A percentile compares a stretch with the other conserved stretches of the same genome.
phyloP scores from a whole-genome alignment of 371 early-diverging fungal species.

The Mucor indicus region DNA sequence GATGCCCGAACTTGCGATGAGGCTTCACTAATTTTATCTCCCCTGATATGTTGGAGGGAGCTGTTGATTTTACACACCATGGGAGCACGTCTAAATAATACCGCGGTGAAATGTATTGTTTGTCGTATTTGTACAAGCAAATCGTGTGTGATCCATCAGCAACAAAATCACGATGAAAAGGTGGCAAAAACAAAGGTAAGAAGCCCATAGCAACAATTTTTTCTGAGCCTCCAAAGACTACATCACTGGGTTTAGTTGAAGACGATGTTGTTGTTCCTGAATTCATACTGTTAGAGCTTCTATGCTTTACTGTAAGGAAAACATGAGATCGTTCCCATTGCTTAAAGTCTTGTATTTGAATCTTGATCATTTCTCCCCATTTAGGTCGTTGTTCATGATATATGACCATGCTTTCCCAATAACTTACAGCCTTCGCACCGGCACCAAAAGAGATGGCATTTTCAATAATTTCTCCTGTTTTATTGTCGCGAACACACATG shows the following conservation, averaged over 20 bases:
- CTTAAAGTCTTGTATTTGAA: conserved; percentile 47
- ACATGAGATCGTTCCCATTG: conserved; percentile 60
- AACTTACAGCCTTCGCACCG: conserved; percentile 39
- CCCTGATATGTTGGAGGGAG: conserved; percentile 29
- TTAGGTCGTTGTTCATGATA: conserved; percentile 63
- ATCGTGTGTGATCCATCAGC: conserved; percentile 62
- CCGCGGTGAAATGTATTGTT: conserved; percentile 32
- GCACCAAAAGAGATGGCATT: conserved; percentile 56
- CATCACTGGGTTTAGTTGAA: conserved; percentile 6
- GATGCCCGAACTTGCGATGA: conserved; percentile 2
- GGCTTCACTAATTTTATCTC: neutral
- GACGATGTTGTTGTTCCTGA: neutral
- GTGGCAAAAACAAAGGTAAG: conserved; percentile 60
- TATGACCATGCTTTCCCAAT: conserved; percentile 64
- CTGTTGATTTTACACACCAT: conserved; percentile 38
- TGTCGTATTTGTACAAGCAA: conserved; percentile 66
- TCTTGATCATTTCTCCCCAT: conserved; percentile 68
- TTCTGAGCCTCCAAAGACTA: conserved; percentile 27
- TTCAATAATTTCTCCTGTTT: conserved; percentile 54
- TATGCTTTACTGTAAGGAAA: conserved; percentile 58
- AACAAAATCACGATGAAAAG: conserved; percentile 55
- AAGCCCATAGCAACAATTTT: conserved; percentile 53
- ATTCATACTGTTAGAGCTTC: conserved; percentile 22
- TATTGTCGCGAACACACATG: conserved; percentile 56
- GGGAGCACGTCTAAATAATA: conserved; percentile 44